Evolutionary conservation across 2,329 filamentous ascomycete genomes (phyloP), one percentile per base, ranked within the genome.

Genomic region (Pochonia chlamydosporia): DNA sequence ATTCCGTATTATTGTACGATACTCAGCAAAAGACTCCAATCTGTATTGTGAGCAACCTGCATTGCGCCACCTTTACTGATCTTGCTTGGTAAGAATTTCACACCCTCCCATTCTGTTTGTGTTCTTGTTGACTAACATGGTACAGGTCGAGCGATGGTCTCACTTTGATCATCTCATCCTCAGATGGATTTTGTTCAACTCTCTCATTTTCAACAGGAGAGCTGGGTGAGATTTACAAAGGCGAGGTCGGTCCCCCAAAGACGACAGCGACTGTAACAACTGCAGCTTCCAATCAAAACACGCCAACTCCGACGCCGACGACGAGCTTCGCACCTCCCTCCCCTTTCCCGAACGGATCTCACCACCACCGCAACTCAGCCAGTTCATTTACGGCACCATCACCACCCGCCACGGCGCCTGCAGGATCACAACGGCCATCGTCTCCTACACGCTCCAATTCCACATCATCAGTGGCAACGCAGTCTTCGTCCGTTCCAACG

Each of bases 1-100:
- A 99, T 67, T 88, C 93, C 0, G 88, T 99, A 4, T 74, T 96
- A 37, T 77, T 99, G 20, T 99, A 99, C 62, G 93, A 99, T 66
- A 99, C 93, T 0, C 93, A 99, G 62, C 93, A 99, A 63, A 87
- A 91, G 59, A 95, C 89, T 7, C 93, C 93, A 3, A 74, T 99
- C 30, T 96, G 90, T 63, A 79, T 97, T 33, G 92, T 99, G 42
- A 97, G 90, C 77, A 99, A 99, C 61, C 70, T 99, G 54, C 93
- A 99, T 66, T 96, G 92, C 65, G 91, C 93, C 4, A 97, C 93
- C 0, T 99, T 99, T 62, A 99, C 93, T 1, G 93, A 99, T 63
- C 72, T 99, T 49, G 86, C 89, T 28, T 99, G 93, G 93, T 96
- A 80, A 66, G 84, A 43, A 24, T 14, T 40, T 26, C 11, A 24